These are phyloP conservation scores for Rhizopogon rudus DNA, from an alignment of 768 basidiomycete genomes.

Conservation along the genomic window DNA sequence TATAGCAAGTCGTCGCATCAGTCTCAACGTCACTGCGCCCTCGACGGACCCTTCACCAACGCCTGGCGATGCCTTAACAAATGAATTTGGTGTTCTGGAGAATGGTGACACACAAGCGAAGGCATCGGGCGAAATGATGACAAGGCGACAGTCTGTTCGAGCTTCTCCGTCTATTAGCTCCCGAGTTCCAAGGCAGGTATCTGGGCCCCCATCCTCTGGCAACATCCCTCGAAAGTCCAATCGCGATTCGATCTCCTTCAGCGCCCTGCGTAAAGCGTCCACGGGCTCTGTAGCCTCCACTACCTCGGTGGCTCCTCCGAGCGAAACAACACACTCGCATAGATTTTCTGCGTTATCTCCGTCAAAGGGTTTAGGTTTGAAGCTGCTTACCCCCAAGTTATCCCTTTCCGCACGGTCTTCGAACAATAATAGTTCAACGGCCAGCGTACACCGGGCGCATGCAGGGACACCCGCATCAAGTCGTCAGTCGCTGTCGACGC, in stretches of 20 bases:
- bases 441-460: slow-evolving; percentile 43
- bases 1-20: slow-evolving; percentile 58
- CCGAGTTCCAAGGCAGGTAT: slow-evolving; percentile 62
- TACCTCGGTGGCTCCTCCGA: slow-evolving; percentile 44
- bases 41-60: slow-evolving; percentile 65
- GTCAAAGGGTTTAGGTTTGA: slow-evolving; percentile 76
- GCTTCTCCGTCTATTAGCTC: slow-evolving; percentile 60
- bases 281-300: slow-evolving; percentile 75
- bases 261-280: slow-evolving; percentile 75
- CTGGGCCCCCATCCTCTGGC: slow-evolving; percentile 38
- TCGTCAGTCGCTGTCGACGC: slow-evolving; percentile 74
- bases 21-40: slow-evolving; percentile 52
- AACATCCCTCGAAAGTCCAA: slow-evolving; percentile 60
- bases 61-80: slow-evolving; percentile 38
- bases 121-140: slow-evolving; percentile 25
- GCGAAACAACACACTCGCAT: slow-evolving; percentile 35
- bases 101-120: slow-evolving; percentile 48
- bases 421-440: slow-evolving; percentile 33
- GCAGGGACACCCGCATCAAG: slow-evolving; percentile 65
- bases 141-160: slow-evolving; percentile 54
- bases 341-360: slow-evolving; percentile 83
- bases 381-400: slow-evolving; percentile 76
- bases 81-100: slow-evolving; percentile 83
- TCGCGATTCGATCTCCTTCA: slow-evolving; percentile 78
- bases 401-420: slow-evolving; percentile 55